Evolutionary conservation across 257 asterid genomes (phyloP).

Genomic region (Datura wrightii): DNA sequence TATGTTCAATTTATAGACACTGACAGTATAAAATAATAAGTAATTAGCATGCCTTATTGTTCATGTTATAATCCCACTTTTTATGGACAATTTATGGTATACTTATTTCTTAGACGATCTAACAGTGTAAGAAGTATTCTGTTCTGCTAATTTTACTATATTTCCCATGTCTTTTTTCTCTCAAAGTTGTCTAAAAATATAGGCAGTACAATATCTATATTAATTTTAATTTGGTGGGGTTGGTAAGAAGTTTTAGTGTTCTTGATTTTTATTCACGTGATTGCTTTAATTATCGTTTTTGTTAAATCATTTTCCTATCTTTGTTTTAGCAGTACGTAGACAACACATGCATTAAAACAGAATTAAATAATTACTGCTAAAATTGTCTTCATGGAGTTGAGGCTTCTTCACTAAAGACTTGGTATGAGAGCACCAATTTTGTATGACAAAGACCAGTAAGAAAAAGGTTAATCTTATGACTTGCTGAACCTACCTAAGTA

Average conservation of each 20-base stretch:
- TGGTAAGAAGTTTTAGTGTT: not conserved
- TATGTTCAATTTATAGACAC: not conserved
- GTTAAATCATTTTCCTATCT: not conserved
- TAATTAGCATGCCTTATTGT: not conserved
- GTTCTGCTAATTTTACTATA: not conserved
- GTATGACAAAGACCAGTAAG: not conserved
- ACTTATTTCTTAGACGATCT: not conserved
- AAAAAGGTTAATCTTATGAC: not conserved
- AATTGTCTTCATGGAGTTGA: not conserved
- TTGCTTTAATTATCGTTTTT: not conserved
- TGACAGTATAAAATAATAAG: not conserved
- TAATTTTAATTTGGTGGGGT: conserved; percentile 6
- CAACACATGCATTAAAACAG: not conserved
- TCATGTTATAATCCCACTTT: not conserved
- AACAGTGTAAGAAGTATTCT: not conserved
- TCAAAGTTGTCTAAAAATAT: not conserved
- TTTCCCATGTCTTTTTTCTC: not conserved
- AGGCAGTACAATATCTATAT: not conserved
- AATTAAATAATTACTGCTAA: not conserved
- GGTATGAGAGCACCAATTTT: not conserved
- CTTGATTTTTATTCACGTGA: not conserved
- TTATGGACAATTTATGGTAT: not conserved
- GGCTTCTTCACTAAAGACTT: not conserved
- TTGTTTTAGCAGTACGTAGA: not conserved
- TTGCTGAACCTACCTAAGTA: not conserved